A percentile compares a stretch with the other conserved stretches of the same genome.
phyloP scores from a whole-genome alignment of 192 early-diverging fungal species.

The Kickxella alabastrina region DNA sequence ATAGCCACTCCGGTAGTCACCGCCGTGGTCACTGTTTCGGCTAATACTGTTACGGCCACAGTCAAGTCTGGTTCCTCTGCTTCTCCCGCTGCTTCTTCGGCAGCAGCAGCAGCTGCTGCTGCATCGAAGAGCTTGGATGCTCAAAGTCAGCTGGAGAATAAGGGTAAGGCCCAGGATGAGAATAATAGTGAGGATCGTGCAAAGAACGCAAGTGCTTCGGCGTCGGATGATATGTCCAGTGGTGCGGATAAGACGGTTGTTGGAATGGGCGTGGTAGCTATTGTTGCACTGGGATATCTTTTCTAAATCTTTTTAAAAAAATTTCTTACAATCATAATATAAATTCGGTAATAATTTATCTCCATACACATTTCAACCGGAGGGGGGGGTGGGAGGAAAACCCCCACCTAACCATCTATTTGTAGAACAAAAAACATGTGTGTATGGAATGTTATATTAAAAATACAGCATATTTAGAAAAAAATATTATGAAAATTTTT shows the following conservation, averaged over 20 bases:
- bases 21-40: background rate
- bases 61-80: background rate
- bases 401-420: too few species aligned
- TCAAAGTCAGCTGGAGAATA: background rate
- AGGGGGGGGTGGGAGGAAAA: too few species aligned
- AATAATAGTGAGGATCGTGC: conserved; percentile 15
- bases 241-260: background rate
- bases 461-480: too few species aligned
- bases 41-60: background rate
- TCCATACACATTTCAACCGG: too few species aligned
- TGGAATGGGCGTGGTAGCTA: background rate
- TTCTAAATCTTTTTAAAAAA: background rate
- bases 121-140: conserved; percentile 2
- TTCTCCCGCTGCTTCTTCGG: too few species aligned
- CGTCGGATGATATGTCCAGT: conserved; percentile 2
- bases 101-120: conserved; percentile 3
- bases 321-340: background rate
- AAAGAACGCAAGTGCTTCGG: background rate
- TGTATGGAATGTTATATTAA: too few species aligned
- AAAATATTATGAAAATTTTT: too few species aligned
- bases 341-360: too few species aligned
- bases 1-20: background rate
- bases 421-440: too few species aligned
- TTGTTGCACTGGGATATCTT: background rate
- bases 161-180: conserved; percentile 13